These are phyloP conservation scores for Suillus spraguei DNA, from an alignment of 768 basidiomycete species.

Conservation along the genomic window DNA sequence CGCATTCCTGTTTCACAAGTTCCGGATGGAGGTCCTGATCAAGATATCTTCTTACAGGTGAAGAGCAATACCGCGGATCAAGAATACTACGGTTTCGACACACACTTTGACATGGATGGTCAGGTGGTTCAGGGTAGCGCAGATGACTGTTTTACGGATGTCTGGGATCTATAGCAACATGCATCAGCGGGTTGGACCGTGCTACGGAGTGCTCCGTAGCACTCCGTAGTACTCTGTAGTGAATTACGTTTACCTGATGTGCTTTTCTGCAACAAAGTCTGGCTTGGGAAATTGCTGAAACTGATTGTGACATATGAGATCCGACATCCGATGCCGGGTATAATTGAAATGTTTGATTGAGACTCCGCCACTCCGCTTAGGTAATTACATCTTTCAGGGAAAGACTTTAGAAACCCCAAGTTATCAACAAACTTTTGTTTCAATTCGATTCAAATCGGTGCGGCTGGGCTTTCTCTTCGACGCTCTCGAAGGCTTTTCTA, in stretches of 20 bases:
- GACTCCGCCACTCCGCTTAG: constrained; percentile 32
- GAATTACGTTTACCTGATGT: too few relatives aligned
- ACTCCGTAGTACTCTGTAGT: too few relatives aligned
- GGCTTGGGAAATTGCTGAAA: constrained; percentile 8
- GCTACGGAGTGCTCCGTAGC: too few relatives aligned
- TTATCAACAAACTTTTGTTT: constrained; percentile 7
- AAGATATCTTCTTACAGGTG: constrained; percentile 11
- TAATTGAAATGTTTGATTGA: constrained; percentile 17
- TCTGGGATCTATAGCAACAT: constrained; percentile 15
- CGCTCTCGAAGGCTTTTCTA: constrained; percentile 23
- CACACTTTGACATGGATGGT: not conserved
- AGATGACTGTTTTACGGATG: constrained; percentile 13
- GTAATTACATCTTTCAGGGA: constrained; percentile 23
- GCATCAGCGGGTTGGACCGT: too few relatives aligned
- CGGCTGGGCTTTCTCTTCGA: constrained; percentile 6
- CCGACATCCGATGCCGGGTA: constrained; percentile 13
- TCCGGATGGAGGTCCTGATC: constrained; percentile 3
- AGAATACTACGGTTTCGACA: constrained; percentile 4
- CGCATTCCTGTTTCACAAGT: constrained; percentile 4
- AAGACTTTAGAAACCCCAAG: constrained; percentile 16
- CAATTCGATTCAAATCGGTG: not conserved
- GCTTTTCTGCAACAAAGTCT: constrained; percentile 8
- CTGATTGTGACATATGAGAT: constrained; percentile 34
- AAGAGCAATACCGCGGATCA: constrained; percentile 7
- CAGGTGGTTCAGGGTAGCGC: not conserved